Evolutionary conservation across 2,329 filamentous ascomycete genomes (phyloP), one percentile per base, ranked within the genome.

Genomic region (Verticillium tricorpus): DNA sequence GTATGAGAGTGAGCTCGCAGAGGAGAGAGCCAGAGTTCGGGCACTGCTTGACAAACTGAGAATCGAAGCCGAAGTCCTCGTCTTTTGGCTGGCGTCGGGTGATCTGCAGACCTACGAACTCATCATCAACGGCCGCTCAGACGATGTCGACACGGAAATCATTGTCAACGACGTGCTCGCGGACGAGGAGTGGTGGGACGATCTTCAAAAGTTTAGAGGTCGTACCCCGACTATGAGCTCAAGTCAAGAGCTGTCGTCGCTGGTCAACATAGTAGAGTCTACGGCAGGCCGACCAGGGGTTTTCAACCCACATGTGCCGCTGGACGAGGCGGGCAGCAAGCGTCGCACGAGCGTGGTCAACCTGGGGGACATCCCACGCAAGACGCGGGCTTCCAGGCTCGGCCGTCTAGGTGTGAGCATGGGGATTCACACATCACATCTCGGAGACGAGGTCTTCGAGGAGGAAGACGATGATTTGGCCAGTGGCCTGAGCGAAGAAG

Each of bases 171-270:
- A 86, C 25, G 82, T 87, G 5, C 76, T 96, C 15, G 83, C 84
- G 66, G 84, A 87, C 11, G 89, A 95, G 68, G 85, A 89, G 35
- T 96, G 92, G 92, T 96, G 92, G 92, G 82, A 88, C 57, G 89
- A 93, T 52, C 77, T 95, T 4, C 86, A 89, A 67, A 80, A 76
- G 54, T 73, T 84, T 12, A 78, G 85, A 32, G 80, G 80, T 40
- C 72, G 74, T 12, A 67, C 69, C 3, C 70, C 73, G 3, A 69
- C 72, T 37, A 73, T 78, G 70, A 75, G 76, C 9, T 72, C 73
- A 2, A 77, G 76, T 3, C 78, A 80, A 52, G 80, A 82, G 62
- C 69, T 79, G 3, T 71, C 73, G 2, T 78, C 80, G 3, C 68
- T 82, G 6, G 73, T 74, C 1, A 74, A 79, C 15, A 76, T 82